Percentiles rank a stretch among this genome's conserved stretches.
Conservation (phyloP, 1,284 basidiomycete genomes). For the Lignosus rhinocerotis region DNA sequence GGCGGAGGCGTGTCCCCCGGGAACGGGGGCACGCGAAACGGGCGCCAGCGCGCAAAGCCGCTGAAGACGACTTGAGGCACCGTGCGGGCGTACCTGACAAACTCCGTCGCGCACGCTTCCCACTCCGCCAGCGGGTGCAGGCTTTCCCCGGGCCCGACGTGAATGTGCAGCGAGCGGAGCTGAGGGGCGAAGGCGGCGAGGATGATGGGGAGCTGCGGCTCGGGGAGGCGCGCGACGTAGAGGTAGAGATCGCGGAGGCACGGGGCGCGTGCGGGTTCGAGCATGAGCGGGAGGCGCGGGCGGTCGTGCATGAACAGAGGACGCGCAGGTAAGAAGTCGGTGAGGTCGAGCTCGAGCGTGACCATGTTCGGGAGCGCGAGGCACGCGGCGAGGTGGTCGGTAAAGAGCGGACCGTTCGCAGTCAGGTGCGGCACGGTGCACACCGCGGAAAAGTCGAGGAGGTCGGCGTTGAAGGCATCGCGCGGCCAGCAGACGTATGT, state of each 20-base stretch:
- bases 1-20: too few species aligned
- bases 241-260: not conserved
- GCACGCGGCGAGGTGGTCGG: not conserved
- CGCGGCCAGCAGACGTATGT: not conserved
- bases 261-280: not conserved
- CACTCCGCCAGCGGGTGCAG: not conserved
- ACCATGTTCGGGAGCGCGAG: constrained; percentile 2
- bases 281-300: not conserved
- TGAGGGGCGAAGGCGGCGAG: constrained; percentile 3
- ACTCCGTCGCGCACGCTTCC: not conserved
- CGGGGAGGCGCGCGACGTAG: not conserved
- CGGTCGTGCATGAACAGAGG: not conserved
- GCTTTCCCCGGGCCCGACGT: not conserved
- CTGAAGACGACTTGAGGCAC: not conserved
- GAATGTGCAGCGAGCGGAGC: not conserved
- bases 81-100: not conserved
- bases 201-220: not conserved
- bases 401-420: not conserved
- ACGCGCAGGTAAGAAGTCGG: not conserved
- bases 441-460: not conserved
- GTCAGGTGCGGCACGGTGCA: constrained; percentile 1
- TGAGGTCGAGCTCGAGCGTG: constrained; percentile 4
- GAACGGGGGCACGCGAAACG: not conserved
- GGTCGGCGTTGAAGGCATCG: not conserved
- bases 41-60: not conserved